phyloP scores from a whole-genome alignment of 169 alveolate species.

The Cryptosporidium xiaoi region DNA sequence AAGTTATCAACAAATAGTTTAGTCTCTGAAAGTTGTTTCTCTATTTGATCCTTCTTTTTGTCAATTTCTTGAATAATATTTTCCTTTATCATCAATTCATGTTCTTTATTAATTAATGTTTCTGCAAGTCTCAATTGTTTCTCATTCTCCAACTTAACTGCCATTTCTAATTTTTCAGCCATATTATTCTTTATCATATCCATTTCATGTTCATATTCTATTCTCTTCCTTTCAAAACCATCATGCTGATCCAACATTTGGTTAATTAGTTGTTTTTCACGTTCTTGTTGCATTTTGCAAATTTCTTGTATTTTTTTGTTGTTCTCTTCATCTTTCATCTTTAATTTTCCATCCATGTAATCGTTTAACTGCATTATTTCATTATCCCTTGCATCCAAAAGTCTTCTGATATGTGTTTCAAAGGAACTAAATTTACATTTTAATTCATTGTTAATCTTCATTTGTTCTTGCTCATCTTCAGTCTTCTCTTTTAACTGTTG shows the following conservation, averaged over 20 bases:
- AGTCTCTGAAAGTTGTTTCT: conserved; percentile 13
- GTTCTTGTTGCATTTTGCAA: conserved; percentile 60
- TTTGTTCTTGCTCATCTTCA: conserved; percentile 33
- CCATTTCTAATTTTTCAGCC: conserved; percentile 47
- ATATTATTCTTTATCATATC: conserved; percentile 19
- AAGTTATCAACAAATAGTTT: conserved; percentile 24
- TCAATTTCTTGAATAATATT: conserved; percentile 61
- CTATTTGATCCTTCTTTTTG: conserved; percentile 39
- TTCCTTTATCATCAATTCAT: conserved; percentile 57
- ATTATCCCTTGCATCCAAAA: conserved; percentile 70
- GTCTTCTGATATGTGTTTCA: conserved; percentile 67
- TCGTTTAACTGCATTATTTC: conserved; percentile 69
- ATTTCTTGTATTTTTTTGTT: conserved; percentile 59
- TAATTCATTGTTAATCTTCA: conserved; percentile 30
- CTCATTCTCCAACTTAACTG: conserved; percentile 54
- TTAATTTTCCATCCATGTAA: conserved; percentile 64
- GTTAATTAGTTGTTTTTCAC: conserved; percentile 50
- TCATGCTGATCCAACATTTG: conserved; percentile 73
- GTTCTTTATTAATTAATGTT: conserved; percentile 67
- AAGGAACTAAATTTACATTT: conserved; percentile 57
- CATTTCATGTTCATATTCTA: conserved; percentile 65
- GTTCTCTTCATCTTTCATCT: conserved; percentile 62
- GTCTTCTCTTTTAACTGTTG: conserved; percentile 18
- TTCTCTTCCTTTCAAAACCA: conserved; percentile 70
- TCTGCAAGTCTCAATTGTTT: conserved; percentile 68